Conservation (phyloP, 805 yeast genomes). For the Zygosaccharomyces kombuchaensis region DNA sequence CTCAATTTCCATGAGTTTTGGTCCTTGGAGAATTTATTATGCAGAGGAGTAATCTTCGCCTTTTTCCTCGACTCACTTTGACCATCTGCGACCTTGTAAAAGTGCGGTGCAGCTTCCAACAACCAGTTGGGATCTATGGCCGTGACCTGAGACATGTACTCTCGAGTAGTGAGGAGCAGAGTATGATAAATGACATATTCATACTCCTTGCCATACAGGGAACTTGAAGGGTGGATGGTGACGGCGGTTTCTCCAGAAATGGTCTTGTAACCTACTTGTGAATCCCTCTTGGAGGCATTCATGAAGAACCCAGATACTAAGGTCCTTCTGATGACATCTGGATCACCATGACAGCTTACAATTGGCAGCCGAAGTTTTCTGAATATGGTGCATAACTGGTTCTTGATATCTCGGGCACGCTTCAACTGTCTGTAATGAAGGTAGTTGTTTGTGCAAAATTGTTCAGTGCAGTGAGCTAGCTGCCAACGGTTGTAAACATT, state of each 20-base stretch:
- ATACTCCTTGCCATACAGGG: constrained; percentile 56
- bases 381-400: constrained; percentile 61
- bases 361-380: constrained; percentile 44
- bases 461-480: constrained; percentile 47
- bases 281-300: constrained; percentile 60
- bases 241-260: constrained; percentile 72
- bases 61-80: constrained; percentile 49
- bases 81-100: constrained; percentile 61
- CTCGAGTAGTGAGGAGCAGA: constrained; percentile 74
- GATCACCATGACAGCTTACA: constrained; percentile 49
- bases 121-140: constrained; percentile 82
- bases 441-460: constrained; percentile 45
- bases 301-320: constrained; percentile 65
- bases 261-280: constrained; percentile 70
- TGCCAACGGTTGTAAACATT: constrained; percentile 81
- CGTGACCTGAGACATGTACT: constrained; percentile 87
- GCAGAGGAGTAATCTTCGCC: constrained; percentile 71
- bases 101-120: constrained; percentile 61
- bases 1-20: constrained; percentile 78
- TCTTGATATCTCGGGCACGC: constrained; percentile 74
- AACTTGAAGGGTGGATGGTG: constrained; percentile 81
- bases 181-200: constrained; percentile 82
- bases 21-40: constrained; percentile 52
- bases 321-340: constrained; percentile 56
- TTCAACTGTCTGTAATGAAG: constrained; percentile 73